These are phyloP conservation scores for Fusarium irregulare DNA, from an alignment of 2,329 filamentous ascomycete genomes.

Conservation along the genomic window DNA sequence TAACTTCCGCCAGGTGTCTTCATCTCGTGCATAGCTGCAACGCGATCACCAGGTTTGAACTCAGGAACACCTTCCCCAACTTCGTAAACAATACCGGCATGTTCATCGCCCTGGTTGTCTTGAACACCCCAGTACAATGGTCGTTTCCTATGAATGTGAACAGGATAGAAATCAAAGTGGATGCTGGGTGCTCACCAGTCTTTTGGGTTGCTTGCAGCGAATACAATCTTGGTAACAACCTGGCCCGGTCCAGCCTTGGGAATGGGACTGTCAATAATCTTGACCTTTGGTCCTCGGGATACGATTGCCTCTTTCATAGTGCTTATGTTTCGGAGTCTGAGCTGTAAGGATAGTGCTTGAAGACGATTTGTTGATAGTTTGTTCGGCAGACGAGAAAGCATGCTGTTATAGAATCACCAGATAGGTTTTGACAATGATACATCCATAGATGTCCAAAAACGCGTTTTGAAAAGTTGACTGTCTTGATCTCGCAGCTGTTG, in stretches of 20 bases:
- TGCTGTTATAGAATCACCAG: neutral
- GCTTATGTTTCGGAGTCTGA: slow-evolving; percentile 1
- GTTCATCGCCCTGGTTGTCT: slow-evolving; percentile 29
- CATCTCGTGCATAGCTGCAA: slow-evolving; percentile 33
- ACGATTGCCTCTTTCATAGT: slow-evolving; percentile 35
- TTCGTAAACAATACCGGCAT: slow-evolving; percentile 10
- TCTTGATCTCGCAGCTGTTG: too few relatives aligned
- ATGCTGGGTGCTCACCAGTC: slow-evolving; percentile 4
- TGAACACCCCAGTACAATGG: slow-evolving; percentile 26
- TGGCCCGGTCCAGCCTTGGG: slow-evolving; percentile 18
- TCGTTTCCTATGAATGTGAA: slow-evolving; percentile 9
- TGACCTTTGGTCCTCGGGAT: slow-evolving; percentile 9
- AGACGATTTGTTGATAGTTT: neutral
- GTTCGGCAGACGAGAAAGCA: slow-evolving; percentile 7
- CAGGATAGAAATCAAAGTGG: neutral
- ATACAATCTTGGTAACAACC: slow-evolving; percentile 16
- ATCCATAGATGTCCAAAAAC: too few relatives aligned
- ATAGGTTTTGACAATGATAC: neutral
- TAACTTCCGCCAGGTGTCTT: slow-evolving; percentile 25
- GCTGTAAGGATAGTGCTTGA: slow-evolving; percentile 3
- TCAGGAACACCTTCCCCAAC: slow-evolving; percentile 21
- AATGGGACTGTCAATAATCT: slow-evolving; percentile 7
- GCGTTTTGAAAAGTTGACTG: too few relatives aligned
- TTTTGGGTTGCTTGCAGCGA: slow-evolving; percentile 26
- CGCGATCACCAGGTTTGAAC: slow-evolving; percentile 27